phyloP scores from a whole-genome alignment of 2,329 filamentous ascomycete species.

The Bipolaris oryzae region DNA sequence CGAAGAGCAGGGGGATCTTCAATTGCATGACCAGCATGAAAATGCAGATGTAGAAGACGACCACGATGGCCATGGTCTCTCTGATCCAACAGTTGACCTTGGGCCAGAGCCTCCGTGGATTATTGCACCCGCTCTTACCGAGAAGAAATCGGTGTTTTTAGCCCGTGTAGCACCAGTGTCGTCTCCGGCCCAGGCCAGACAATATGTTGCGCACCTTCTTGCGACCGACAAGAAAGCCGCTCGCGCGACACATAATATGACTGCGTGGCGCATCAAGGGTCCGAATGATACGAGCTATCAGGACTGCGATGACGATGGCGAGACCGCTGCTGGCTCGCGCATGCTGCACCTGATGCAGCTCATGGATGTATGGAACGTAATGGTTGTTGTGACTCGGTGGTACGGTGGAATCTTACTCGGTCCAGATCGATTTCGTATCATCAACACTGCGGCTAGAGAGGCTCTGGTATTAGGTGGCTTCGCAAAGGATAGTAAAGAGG shows the following conservation, averaged over 20 bases:
- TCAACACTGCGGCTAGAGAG: constrained; percentile 85
- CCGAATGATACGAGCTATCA: constrained; percentile 67
- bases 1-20: constrained; percentile 36
- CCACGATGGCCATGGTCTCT: background rate
- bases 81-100: constrained; percentile 27
- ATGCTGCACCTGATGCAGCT: constrained; percentile 90
- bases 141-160: constrained; percentile 88
- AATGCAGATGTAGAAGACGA: constrained; percentile 13
- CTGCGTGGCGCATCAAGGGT: constrained; percentile 83
- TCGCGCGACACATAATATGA: constrained; percentile 93
- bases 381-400: constrained; percentile 94
- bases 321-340: constrained; percentile 86
- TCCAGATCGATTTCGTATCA: constrained; percentile 86
- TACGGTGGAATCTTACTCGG: constrained; percentile 91
- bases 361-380: constrained; percentile 90
- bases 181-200: constrained; percentile 72
- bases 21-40: constrained; percentile 30
- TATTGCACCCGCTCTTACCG: constrained; percentile 73
- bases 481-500: constrained; percentile 59
- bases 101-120: constrained; percentile 68
- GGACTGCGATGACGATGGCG: constrained; percentile 95
- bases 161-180: constrained; percentile 74
- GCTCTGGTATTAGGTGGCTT: constrained; percentile 79
- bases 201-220: constrained; percentile 75
- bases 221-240: constrained; percentile 82